Conservation (phyloP, 176 grass and related monocot species). For the Triticum monococcum region DNA sequence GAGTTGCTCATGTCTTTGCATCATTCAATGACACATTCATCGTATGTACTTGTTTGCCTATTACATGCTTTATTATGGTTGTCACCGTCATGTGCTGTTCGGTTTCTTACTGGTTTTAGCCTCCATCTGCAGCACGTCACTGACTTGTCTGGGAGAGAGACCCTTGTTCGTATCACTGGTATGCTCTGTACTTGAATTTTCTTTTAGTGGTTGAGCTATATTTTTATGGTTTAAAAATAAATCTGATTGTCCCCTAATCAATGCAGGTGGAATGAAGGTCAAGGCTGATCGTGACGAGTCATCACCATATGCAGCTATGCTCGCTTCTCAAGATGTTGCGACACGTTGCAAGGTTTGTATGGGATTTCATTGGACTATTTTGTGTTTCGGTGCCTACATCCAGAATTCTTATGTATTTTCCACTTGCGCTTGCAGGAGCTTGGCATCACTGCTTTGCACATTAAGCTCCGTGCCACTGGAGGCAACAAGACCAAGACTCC, state of each 20-base stretch:
- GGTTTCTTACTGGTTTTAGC: background rate
- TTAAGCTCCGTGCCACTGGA: slow-evolving; percentile 68
- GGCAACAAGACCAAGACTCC: slow-evolving; percentile 79
- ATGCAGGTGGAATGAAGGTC: slow-evolving; percentile 73
- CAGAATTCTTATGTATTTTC: background rate
- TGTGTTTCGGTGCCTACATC: background rate
- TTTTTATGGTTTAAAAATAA: background rate
- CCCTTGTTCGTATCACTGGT: slow-evolving; percentile 66
- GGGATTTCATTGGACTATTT: background rate
- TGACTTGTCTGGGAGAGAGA: slow-evolving; percentile 65
- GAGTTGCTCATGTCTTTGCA: slow-evolving; percentile 60
- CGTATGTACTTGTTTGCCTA: slow-evolving; percentile 16
- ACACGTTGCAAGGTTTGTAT: slow-evolving; percentile 57
- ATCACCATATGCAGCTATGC: slow-evolving; percentile 83
- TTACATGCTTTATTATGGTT: background rate
- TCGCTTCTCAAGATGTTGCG: slow-evolving; percentile 80
- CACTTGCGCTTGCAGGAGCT: slow-evolving; percentile 39
- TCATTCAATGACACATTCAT: slow-evolving; percentile 65
- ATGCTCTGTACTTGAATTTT: background rate
- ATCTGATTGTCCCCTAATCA: background rate
- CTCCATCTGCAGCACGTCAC: slow-evolving; percentile 51
- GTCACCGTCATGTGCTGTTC: background rate
- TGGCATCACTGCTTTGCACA: slow-evolving; percentile 79
- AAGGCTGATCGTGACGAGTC: slow-evolving; percentile 79
- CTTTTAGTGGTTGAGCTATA: background rate